A percentile compares a stretch with the other conserved stretches of the same genome.
Conservation (phyloP, 1,139 yeast species). For the Kodamaea anthophila region DNA sequence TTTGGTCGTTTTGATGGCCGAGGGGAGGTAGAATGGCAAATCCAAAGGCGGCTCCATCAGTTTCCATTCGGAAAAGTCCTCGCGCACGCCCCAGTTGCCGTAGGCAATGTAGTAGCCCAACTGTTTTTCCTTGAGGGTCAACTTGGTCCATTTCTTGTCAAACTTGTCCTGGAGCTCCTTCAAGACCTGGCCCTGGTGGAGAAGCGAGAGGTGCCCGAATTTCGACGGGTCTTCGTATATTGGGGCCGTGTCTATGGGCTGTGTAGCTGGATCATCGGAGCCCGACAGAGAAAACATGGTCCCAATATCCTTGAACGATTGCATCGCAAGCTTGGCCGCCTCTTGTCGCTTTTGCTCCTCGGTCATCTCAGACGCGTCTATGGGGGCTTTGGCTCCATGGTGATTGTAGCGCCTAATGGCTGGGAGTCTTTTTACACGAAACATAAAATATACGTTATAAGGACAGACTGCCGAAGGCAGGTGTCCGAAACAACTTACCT, state of each 20-base stretch:
- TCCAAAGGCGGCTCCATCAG: slow-evolving; percentile 42
- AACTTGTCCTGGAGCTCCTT: slow-evolving; percentile 47
- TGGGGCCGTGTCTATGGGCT: slow-evolving; percentile 51
- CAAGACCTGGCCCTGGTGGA: slow-evolving; percentile 54
- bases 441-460: too few species aligned
- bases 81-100: slow-evolving; percentile 63
- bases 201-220: slow-evolving; percentile 40
- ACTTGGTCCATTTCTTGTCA: slow-evolving; percentile 47
- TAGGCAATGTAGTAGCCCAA: slow-evolving; percentile 54
- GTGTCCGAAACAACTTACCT: too few species aligned
- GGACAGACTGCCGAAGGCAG: too few species aligned
- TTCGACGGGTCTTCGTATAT: slow-evolving; percentile 42
- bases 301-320: slow-evolving; percentile 40
- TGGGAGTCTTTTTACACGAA: too few species aligned
- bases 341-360: slow-evolving; percentile 14
- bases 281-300: slow-evolving; percentile 26
- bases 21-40: slow-evolving; percentile 48
- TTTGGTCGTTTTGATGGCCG: slow-evolving; percentile 17
- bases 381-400: neutral
- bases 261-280: slow-evolving; percentile 32
- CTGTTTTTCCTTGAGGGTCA: slow-evolving; percentile 40
- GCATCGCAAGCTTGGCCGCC: slow-evolving; percentile 39
- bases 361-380: slow-evolving; percentile 2
- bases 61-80: slow-evolving; percentile 44
- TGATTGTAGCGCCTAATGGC: too few species aligned